These are phyloP conservation scores for Gardenia jasminoides DNA, from an alignment of 257 asterid species.

Conservation along the genomic window DNA sequence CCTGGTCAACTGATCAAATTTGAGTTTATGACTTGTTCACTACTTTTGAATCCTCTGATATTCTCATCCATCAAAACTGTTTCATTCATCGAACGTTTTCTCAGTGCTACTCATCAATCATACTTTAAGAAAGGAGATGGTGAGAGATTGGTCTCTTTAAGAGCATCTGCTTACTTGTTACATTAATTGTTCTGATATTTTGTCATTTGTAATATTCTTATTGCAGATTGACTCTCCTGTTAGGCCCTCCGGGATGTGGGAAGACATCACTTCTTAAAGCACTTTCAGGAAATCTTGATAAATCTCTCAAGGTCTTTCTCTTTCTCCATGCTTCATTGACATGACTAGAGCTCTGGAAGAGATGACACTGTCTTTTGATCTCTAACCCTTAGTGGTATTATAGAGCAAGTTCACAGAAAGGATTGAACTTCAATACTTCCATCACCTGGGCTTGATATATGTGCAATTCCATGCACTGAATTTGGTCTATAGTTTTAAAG, in stretches of 20 bases:
- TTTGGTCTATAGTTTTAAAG: background rate
- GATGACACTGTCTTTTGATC: background rate
- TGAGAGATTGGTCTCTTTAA: background rate
- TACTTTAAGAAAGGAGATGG: background rate
- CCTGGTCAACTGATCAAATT: background rate
- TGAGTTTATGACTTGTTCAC: background rate
- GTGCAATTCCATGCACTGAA: background rate
- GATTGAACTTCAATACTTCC: background rate
- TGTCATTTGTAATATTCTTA: background rate
- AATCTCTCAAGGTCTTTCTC: conserved; percentile 46
- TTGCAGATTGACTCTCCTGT: conserved; percentile 58
- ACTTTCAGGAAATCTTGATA: conserved; percentile 58
- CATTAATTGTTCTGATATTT: background rate
- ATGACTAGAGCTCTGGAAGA: background rate
- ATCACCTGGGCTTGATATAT: background rate
- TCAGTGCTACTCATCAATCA: background rate
- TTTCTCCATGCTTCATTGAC: conserved; percentile 9
- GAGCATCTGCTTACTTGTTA: background rate
- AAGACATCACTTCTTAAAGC: conserved; percentile 64
- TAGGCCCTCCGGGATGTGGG: conserved; percentile 75
- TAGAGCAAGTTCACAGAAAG: background rate
- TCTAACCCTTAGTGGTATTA: background rate
- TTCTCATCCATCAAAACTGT: background rate
- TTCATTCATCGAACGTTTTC: background rate
- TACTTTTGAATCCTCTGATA: background rate